Conservation (phyloP, 495 filamentous ascomycete species). For the Penicillium maclennaniae region DNA sequence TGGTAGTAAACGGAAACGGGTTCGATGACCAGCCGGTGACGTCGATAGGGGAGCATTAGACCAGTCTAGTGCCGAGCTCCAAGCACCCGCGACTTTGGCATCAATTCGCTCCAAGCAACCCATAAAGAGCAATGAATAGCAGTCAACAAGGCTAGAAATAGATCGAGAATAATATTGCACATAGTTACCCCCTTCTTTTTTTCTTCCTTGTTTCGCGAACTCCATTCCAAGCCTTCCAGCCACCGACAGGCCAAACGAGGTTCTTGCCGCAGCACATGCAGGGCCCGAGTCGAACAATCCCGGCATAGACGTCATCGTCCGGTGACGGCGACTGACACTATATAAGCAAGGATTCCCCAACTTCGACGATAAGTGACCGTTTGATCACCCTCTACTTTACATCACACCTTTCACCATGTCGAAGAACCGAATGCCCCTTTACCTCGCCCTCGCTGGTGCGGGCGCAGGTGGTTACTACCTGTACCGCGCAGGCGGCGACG, state of each 20-base stretch:
- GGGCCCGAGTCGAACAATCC: background rate
- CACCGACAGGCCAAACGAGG: background rate
- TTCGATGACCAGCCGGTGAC: slow-evolving; percentile 30
- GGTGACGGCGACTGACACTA: slow-evolving; percentile 5
- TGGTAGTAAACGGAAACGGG: slow-evolving; percentile 1
- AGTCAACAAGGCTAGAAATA: background rate
- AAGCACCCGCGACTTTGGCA: background rate
- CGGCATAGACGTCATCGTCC: slow-evolving; percentile 22
- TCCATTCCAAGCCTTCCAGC: background rate
- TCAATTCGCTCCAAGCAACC: background rate
- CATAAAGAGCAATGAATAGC: background rate
- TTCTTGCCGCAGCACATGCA: background rate
- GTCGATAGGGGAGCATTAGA: slow-evolving; percentile 16
- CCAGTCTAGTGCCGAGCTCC: slow-evolving; percentile 10
- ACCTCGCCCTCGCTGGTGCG: slow-evolving; percentile 59
- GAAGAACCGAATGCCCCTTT: slow-evolving; percentile 51
- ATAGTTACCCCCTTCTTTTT: background rate
- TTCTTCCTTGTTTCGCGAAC: background rate
- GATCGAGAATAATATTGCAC: background rate
- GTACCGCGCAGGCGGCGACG: slow-evolving; percentile 78
- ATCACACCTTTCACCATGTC: slow-evolving; percentile 27
- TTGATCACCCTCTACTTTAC: background rate
- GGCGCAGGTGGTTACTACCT: slow-evolving; percentile 84
- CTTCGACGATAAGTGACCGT: too few species aligned
- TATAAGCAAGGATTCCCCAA: slow-evolving; percentile 8